Conservation (phyloP, 257 asterid species). For the Lycium ferocissimum region DNA sequence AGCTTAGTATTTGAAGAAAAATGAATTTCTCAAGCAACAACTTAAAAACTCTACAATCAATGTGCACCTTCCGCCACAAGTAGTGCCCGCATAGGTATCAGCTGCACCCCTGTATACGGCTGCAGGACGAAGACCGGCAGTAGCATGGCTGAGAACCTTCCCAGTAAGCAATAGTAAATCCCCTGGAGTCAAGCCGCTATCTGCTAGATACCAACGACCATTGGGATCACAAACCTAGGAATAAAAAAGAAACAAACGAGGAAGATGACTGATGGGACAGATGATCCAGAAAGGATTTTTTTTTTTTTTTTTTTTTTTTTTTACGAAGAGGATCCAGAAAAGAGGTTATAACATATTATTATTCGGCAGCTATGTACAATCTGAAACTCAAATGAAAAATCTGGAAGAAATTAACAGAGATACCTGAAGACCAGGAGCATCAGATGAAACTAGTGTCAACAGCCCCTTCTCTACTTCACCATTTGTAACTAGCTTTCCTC, state of each 20-base stretch:
- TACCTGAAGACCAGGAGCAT: conserved; percentile 92
- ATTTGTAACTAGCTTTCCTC: conserved; percentile 61
- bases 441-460: conserved; percentile 80
- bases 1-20: conserved; percentile 25
- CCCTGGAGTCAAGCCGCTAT: conserved; percentile 73
- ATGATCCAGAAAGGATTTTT: background rate
- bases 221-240: conserved; percentile 88
- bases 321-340: background rate
- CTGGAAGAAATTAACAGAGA: conserved; percentile 16
- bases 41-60: conserved; percentile 29
- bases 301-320: no score
- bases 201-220: conserved; percentile 98
- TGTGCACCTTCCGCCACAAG: conserved; percentile 72
- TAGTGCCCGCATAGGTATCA: conserved; percentile 54
- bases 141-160: conserved; percentile 89
- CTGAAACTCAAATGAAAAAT: background rate
- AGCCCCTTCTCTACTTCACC: conserved; percentile 87
- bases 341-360: background rate
- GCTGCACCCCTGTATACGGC: conserved; percentile 62
- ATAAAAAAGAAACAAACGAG: conserved; percentile 39
- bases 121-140: conserved; percentile 94
- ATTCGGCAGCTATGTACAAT: background rate
- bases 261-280: conserved; percentile 32
- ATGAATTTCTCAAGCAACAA: conserved; percentile 34
- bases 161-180: conserved; percentile 92